Base-by-base conservation (phyloP, 2,329 filamentous ascomycete species). In the Colletotrichum trifolii region DNA sequence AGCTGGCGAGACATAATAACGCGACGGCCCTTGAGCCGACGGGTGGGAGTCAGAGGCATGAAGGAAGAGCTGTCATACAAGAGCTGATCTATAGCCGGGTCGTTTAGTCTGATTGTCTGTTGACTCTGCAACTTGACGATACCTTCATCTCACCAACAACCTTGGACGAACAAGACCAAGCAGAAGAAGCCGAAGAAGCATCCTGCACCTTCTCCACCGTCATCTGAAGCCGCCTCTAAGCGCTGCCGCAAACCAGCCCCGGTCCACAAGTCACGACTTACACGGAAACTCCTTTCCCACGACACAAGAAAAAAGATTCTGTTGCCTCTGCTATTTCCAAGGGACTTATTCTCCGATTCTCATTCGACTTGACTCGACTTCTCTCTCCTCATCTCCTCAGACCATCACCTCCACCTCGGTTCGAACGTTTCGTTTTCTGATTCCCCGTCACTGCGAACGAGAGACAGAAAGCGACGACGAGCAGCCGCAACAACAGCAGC, bases 1-100 rank as follows among this genome's bases (percentile, higher is more conserved):
- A 68, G 68, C 69, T 70, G 67, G 61, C 55, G 45, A 67, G 55
- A 66, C 64, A 61, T 69, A 63, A 65, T 66, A 68, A 67, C 58
- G 58, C 62, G 58, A 62, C 52, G 38, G 39, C 50, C 49, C 56
- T 55, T 25, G 25, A 25, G 25, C 25, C 25, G 25, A 25, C 25
- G 25, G 61, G 35, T 55, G 47, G 34, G 55, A 50, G 11, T 12
- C 9, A 50, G 38, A 33, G 35, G 35, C 7, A 17, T 3, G 46
- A 25, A 25, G 25, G 25, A 25, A 25, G 3, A 25, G 25, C 4
- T 5, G 25, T 38, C 13, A 17, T 60, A 46, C 33, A 64, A 60
- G 39, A 55, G 47, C 48, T 36, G 45, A 58, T 15, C 52, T 10
- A 42, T 50, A 34, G 42, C 47, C 52, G 9, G 39, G 43, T 39